These are phyloP conservation scores for Microthlaspi erraticum DNA, from an alignment of 345 rosid genomes.

Conservation along the genomic window DNA sequence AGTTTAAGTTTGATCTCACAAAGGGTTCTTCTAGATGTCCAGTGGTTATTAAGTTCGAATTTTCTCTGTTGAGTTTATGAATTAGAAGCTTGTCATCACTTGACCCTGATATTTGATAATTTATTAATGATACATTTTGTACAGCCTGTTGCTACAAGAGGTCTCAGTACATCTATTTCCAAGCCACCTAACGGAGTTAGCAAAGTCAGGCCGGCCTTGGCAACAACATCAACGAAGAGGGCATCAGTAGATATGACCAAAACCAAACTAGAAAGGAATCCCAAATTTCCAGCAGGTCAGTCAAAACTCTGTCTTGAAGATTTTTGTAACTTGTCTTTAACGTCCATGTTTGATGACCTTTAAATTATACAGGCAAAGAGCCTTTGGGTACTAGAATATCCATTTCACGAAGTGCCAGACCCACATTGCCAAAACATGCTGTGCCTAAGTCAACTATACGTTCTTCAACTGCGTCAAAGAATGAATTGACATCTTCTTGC, in stretches of 20 bases:
- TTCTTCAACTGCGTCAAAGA: conserved; percentile 56
- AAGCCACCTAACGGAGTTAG: conserved; percentile 63
- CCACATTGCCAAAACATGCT: conserved; percentile 56
- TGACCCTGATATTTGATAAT: neutral
- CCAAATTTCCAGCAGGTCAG: conserved; percentile 47
- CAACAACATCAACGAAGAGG: conserved; percentile 58
- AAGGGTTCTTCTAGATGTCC: neutral
- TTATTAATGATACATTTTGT: conserved; percentile 1
- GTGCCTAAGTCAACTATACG: conserved; percentile 50
- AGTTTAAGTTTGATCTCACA: conserved; percentile 9
- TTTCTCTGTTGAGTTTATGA: conserved; percentile 3
- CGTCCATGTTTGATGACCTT: conserved; percentile 8
- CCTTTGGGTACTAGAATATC: conserved; percentile 45
- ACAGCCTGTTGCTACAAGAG: conserved; percentile 44
- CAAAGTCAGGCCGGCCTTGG: conserved; percentile 40
- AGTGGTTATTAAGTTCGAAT: conserved; percentile 4
- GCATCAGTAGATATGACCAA: conserved; percentile 57
- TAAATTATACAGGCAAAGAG: conserved; percentile 58
- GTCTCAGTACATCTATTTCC: conserved; percentile 51
- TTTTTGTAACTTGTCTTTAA: conserved; percentile 5
- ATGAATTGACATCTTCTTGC: conserved; percentile 62
- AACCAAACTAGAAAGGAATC: conserved; percentile 57
- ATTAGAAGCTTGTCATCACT: conserved; percentile 16
- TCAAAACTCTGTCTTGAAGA: conserved; percentile 6
- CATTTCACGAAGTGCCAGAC: conserved; percentile 48